Percentiles rank a stretch among this genome's conserved stretches.
Conservation (phyloP, 441 rosid species). For the Corymbia calophylla region DNA sequence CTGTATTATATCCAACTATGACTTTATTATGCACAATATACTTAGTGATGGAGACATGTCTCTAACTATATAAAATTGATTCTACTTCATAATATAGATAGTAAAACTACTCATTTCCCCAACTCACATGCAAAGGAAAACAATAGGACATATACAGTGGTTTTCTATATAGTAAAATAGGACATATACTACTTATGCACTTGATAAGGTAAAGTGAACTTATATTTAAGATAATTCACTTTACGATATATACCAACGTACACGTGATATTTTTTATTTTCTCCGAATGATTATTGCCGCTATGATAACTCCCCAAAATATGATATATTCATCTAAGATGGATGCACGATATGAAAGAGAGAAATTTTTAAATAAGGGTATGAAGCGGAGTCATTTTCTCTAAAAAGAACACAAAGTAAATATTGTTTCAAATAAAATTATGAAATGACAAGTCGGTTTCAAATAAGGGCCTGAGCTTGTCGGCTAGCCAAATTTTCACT, state of each 20-base stretch:
- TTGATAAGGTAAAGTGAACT: background rate
- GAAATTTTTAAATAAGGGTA: background rate
- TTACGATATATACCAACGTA: background rate
- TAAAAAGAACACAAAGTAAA: accelerated
- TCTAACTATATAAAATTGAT: background rate
- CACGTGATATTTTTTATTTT: no score
- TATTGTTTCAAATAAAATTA: no score
- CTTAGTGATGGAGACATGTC: background rate
- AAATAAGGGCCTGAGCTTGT: background rate
- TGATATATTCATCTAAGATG: background rate
- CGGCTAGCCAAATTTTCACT: accelerated
- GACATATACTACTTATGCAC: background rate
- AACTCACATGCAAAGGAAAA: background rate
- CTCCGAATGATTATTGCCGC: background rate
- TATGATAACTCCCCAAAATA: background rate
- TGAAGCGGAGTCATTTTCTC: accelerated
- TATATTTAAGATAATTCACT: background rate
- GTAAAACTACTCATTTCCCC: background rate
- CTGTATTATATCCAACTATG: no score
- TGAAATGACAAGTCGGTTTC: accelerated
- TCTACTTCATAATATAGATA: background rate
- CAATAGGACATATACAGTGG: background rate
- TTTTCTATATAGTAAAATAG: background rate
- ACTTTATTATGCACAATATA: no score
- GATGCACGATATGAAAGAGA: background rate